These are phyloP conservation scores for Effrenium voratum DNA, from an alignment of 73 alveolate species.

Conservation along the genomic window DNA sequence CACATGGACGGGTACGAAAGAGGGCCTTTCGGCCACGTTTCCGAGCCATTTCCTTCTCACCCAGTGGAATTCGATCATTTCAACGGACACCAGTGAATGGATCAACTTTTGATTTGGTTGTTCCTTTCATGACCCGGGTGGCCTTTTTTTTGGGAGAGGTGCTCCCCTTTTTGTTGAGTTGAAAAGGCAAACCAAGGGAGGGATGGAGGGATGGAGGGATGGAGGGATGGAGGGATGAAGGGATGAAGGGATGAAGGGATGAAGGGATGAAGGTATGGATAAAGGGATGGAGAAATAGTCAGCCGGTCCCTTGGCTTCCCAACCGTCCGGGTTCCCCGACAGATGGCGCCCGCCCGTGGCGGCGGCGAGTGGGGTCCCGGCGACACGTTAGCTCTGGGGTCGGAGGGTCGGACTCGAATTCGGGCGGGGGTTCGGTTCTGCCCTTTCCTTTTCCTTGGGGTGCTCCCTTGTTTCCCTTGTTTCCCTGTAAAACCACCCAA, in stretches of 20 bases:
- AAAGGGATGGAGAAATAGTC: neutral
- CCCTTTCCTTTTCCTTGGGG: neutral
- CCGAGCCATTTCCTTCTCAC: too few relatives aligned
- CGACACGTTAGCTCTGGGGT: neutral
- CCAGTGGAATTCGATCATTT: too few relatives aligned
- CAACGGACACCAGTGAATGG: too few relatives aligned
- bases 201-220: neutral
- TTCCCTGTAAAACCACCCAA: neutral
- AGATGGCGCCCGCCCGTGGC: constrained; percentile 81
- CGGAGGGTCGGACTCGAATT: neutral
- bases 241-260: neutral
- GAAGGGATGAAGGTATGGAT: neutral
- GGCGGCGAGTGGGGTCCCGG: constrained; percentile 86
- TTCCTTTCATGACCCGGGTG: too few relatives aligned
- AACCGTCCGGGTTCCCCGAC: neutral
- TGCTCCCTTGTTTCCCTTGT: neutral
- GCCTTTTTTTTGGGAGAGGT: too few relatives aligned
- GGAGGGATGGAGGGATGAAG: neutral
- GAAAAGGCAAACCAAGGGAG: neutral
- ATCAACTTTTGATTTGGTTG: too few relatives aligned
- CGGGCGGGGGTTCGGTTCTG: neutral
- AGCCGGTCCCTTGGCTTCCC: neutral
- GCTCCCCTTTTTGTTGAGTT: too few relatives aligned
- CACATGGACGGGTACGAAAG: too few relatives aligned
- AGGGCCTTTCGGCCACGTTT: too few relatives aligned